Evolutionary conservation across 2,329 filamentous ascomycete genomes (phyloP).

Genomic region (Eutypa lata): DNA sequence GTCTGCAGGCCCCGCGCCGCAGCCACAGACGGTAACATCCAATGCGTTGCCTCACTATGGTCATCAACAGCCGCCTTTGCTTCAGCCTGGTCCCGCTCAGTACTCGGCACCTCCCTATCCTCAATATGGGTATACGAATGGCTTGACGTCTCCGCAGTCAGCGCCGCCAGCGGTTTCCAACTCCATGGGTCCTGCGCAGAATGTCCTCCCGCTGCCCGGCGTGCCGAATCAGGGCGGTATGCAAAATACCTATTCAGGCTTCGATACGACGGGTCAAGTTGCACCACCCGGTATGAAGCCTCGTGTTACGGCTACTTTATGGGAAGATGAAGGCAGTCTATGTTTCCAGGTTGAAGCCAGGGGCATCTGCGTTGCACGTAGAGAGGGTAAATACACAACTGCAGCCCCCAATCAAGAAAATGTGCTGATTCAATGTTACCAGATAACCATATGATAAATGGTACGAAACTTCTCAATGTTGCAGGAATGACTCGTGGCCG

Average conservation of each 20-base stretch:
- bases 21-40: slow-evolving; percentile 74
- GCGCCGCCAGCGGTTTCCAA: slow-evolving; percentile 68
- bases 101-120: slow-evolving; percentile 65
- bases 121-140: slow-evolving; percentile 73
- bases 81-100: slow-evolving; percentile 68
- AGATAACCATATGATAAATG: slow-evolving; percentile 89
- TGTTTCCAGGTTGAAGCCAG: slow-evolving; percentile 98
- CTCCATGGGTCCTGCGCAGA: slow-evolving; percentile 60
- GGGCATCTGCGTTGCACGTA: slow-evolving; percentile 89
- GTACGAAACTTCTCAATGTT: slow-evolving; percentile 93
- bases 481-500: slow-evolving; percentile 97
- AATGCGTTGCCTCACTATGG: slow-evolving; percentile 71
- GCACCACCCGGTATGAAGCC: slow-evolving; percentile 95
- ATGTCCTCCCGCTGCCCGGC: slow-evolving; percentile 69
- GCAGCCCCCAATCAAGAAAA: background rate
- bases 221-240: slow-evolving; percentile 47
- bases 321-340: slow-evolving; percentile 96
- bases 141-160: slow-evolving; percentile 75
- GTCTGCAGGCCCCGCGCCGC: slow-evolving; percentile 71
- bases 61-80: slow-evolving; percentile 72
- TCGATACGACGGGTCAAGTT: slow-evolving; percentile 87
- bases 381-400: slow-evolving; percentile 64
- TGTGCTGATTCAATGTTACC: slow-evolving; percentile 6
- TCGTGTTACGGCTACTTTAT: slow-evolving; percentile 89
- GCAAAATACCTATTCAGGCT: slow-evolving; percentile 56